Evolutionary conservation across 1,284 basidiomycete genomes (phyloP), one percentile per base, ranked within the genome.

Genomic region (Boletus sp.): DNA sequence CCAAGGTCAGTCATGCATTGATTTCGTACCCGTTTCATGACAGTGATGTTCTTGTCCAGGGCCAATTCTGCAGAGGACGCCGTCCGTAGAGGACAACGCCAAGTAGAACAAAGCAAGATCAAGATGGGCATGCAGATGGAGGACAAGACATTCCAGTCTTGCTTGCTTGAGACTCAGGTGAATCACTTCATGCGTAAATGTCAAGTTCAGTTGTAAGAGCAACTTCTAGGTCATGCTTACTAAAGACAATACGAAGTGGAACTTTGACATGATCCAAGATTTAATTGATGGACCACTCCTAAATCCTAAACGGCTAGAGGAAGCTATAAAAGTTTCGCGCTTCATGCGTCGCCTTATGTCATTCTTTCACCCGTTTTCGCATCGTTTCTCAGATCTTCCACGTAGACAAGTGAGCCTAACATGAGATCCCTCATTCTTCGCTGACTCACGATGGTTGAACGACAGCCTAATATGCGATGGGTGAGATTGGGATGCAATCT

Each of bases 241-340:
- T 9, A 93, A 92, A 62, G 95, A 99, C 57, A 83, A 92, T 58
- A 82, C 79, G 4, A 94, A 90, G 59, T 99, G 96, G 96, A 92
- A 90, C 59, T 89, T 88, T 60, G 93, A 96, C 4, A 79, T 82
- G 17, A 73, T 99, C 46, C 82, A 88, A 59, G 94, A 96, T 41
- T 75, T 99, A 13, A 80, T 98, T 17, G 93, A 98, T 57, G 95
- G 96, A 0, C 92, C 94, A 1, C 70, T 99, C 41, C 74, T 94
- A 40, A 95, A 94, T 60, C 83, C 92, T 1, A 91, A 91, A 60
- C 76, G 96, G n/a, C 77, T 99, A 62, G 96, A 99, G 60, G 96
- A 99, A 68, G 92, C 91, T 2, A 90, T 95, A 64, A 89, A 87
- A 62, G 91, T 87, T 10, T 87, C 90, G 14, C 86, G 92, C 60